phyloP scores from a whole-genome alignment of 1,284 basidiomycete genomes.

The Takashimella tepidaria region DNA sequence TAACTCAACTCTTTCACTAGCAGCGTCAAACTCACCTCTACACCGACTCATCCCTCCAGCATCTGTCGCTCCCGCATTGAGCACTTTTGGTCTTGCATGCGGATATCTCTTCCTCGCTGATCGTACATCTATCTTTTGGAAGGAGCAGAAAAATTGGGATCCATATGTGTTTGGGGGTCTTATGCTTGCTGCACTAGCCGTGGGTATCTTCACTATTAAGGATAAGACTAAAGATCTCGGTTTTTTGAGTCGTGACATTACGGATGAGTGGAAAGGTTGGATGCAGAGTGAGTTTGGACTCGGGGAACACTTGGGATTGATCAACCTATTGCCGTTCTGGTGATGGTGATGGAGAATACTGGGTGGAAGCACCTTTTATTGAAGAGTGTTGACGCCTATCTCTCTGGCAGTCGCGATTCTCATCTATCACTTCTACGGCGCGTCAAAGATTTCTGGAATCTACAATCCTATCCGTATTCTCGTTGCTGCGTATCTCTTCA shows the following conservation, averaged over 20 bases:
- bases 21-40: constrained; percentile 34
- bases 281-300: constrained; percentile 70
- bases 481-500: constrained; percentile 77
- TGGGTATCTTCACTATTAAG: constrained; percentile 63
- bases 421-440: constrained; percentile 82
- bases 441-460: constrained; percentile 78
- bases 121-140: constrained; percentile 73
- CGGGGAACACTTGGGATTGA: too few species aligned
- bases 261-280: constrained; percentile 94
- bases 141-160: constrained; percentile 79
- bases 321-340: too few species aligned
- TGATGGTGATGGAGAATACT: too few species aligned
- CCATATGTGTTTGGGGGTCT: constrained; percentile 62
- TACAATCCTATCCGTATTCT: constrained; percentile 83
- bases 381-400: too few species aligned
- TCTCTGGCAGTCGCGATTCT: constrained; percentile 64
- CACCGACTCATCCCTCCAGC: constrained; percentile 48
- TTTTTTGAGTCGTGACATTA: constrained; percentile 82
- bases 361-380: too few species aligned
- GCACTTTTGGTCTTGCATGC: constrained; percentile 62
- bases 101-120: constrained; percentile 70
- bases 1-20: background rate
- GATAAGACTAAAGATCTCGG: constrained; percentile 67
- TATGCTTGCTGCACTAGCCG: constrained; percentile 53
- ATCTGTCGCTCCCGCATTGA: constrained; percentile 48